A percentile compares a stretch with the other conserved stretches of the same genome.
These are phyloP conservation scores for Rhodotorula babjevae DNA, from an alignment of 768 basidiomycete species.

Conservation along the genomic window DNA sequence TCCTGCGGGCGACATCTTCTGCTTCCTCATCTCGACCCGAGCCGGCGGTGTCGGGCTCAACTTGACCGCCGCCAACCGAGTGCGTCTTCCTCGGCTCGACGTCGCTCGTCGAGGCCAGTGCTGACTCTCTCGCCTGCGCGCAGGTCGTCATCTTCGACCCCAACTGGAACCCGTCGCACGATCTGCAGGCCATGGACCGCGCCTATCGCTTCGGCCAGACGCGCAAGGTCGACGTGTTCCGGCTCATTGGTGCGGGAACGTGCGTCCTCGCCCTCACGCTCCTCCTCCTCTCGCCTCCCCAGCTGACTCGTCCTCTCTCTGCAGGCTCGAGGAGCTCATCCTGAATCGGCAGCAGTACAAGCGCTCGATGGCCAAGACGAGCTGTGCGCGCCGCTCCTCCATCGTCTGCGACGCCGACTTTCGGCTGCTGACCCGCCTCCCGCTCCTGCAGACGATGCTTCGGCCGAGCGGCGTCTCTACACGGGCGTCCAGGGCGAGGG, in stretches of 20 bases:
- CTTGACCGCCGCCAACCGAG: constrained; percentile 89
- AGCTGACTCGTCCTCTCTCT: background rate
- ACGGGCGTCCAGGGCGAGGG: constrained; percentile 69
- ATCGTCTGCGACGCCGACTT: background rate
- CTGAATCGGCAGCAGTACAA: constrained; percentile 93
- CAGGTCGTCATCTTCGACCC: constrained; percentile 49
- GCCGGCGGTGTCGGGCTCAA: constrained; percentile 93
- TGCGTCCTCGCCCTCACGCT: background rate
- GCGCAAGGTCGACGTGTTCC: constrained; percentile 75
- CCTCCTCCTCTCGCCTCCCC: background rate
- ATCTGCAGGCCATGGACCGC: constrained; percentile 58
- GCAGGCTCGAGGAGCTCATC: constrained; percentile 70
- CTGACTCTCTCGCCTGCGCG: background rate
- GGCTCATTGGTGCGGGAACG: constrained; percentile 78
- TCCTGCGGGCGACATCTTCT: constrained; percentile 84
- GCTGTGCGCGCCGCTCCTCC: constrained; percentile 53
- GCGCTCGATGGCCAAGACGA: background rate
- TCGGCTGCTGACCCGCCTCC: no score
- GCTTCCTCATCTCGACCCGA: constrained; percentile 87
- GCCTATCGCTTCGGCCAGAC: constrained; percentile 64
- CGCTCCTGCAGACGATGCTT: constrained; percentile 7
- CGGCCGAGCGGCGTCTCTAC: constrained; percentile 58
- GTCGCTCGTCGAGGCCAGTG: background rate
- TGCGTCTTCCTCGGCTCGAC: constrained; percentile 57
- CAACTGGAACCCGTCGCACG: constrained; percentile 96